Percentiles rank a stretch among this genome's conserved stretches.
These are phyloP conservation scores for Plantago coronopus DNA, from an alignment of 305 asterid species.

Conservation along the genomic window DNA sequence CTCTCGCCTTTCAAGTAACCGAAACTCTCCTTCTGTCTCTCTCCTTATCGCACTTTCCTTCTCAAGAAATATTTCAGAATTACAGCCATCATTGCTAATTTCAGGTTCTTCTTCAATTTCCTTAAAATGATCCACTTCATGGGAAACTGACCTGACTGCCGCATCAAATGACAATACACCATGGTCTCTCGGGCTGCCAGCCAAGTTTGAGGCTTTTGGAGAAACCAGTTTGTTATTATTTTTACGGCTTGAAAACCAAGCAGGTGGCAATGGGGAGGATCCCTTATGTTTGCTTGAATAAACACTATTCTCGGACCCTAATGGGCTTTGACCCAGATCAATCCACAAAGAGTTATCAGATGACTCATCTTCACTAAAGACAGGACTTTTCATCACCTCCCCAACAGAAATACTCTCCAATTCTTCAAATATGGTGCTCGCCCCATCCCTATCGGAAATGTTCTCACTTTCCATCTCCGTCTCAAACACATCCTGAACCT, in stretches of 20 bases:
- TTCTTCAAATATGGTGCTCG: slow-evolving; percentile 92
- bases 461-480: slow-evolving; percentile 84
- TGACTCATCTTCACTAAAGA: slow-evolving; percentile 88
- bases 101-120: slow-evolving; percentile 73
- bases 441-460: slow-evolving; percentile 76
- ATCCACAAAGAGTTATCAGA: slow-evolving; percentile 94
- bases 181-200: slow-evolving; percentile 58
- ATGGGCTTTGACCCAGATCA: slow-evolving; percentile 88
- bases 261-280: slow-evolving; percentile 73
- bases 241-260: slow-evolving; percentile 77
- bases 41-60: slow-evolving; percentile 89
- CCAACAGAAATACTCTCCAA: slow-evolving; percentile 81
- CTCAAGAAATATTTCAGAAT: slow-evolving; percentile 42
- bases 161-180: slow-evolving; percentile 87
- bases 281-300: slow-evolving; percentile 45
- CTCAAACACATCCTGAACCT: slow-evolving; percentile 88
- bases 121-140: slow-evolving; percentile 64
- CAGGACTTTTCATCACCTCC: slow-evolving; percentile 91
- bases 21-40: slow-evolving; percentile 93
- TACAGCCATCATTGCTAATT: slow-evolving; percentile 36
- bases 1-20: slow-evolving; percentile 84
- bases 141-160: slow-evolving; percentile 88
- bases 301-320: slow-evolving; percentile 57
- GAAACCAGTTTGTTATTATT: slow-evolving; percentile 48
- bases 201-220: slow-evolving; percentile 58